phyloP scores from a whole-genome alignment of 768 basidiomycete genomes.

The Vararia minispora region DNA sequence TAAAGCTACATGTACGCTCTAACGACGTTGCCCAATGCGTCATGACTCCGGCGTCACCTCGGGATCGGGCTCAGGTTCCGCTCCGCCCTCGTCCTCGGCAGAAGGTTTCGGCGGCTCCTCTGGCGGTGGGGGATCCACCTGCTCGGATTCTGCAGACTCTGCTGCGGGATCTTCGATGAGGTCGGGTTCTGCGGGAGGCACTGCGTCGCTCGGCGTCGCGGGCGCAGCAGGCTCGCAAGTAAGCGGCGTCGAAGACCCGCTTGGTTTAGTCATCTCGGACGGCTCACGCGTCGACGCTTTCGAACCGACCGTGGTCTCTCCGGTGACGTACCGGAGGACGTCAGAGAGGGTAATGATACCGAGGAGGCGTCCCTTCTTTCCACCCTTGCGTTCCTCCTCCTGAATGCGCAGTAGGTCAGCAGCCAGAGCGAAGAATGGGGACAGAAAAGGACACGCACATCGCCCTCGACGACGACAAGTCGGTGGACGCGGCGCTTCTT shows the following conservation, averaged over 20 bases:
- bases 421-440: slow-evolving; percentile 1
- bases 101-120: slow-evolving; percentile 9
- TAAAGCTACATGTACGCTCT: background rate
- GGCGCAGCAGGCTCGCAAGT: too few relatives aligned
- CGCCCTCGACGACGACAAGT: slow-evolving; percentile 90
- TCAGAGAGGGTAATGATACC: slow-evolving; percentile 87
- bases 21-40: background rate
- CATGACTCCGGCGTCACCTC: background rate
- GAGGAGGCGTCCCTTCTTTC: slow-evolving; percentile 71
- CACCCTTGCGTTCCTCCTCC: slow-evolving; percentile 75
- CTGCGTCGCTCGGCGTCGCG: too few relatives aligned
- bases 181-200: too few relatives aligned
- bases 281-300: too few relatives aligned
- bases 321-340: slow-evolving; percentile 73
- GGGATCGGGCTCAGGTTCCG: slow-evolving; percentile 1
- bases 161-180: too few relatives aligned
- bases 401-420: slow-evolving; percentile 19
- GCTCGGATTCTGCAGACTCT: too few relatives aligned
- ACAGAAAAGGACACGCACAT: slow-evolving; percentile 33
- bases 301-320: slow-evolving; percentile 42
- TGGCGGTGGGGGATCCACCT: slow-evolving; percentile 9
- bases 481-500: slow-evolving; percentile 92
- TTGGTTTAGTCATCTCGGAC: too few relatives aligned
- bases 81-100: background rate
- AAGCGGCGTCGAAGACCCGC: too few relatives aligned